phyloP scores from a whole-genome alignment of 2,329 filamentous ascomycete genomes.

The Microdochium bolleyi region DNA sequence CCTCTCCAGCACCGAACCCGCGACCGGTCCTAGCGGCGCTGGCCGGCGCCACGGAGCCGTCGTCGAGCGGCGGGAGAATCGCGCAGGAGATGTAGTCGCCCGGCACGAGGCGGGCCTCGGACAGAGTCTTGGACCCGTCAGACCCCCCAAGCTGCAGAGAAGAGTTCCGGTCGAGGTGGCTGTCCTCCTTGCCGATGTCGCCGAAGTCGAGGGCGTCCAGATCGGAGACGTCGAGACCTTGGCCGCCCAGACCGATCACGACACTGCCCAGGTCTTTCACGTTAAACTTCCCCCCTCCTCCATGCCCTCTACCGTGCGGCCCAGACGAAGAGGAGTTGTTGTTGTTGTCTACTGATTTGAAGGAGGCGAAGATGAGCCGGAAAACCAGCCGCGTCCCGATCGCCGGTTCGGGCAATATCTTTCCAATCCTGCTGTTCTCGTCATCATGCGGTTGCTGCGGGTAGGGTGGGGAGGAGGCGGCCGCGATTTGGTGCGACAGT shows the following conservation, averaged over 20 bases:
- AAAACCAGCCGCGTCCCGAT: slow-evolving; percentile 83
- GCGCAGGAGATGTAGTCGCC: slow-evolving; percentile 85
- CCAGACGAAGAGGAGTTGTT: background rate
- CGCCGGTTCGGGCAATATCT: slow-evolving; percentile 61
- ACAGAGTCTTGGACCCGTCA: slow-evolving; percentile 65
- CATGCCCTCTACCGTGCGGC: too few species aligned
- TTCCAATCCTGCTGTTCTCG: background rate
- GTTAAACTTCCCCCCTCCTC: slow-evolving; percentile 38
- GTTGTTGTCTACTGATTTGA: slow-evolving; percentile 17
- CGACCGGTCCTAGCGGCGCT: slow-evolving; percentile 37
- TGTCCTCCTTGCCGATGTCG: slow-evolving; percentile 13
- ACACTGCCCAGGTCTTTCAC: slow-evolving; percentile 79
- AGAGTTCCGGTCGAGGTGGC: slow-evolving; percentile 14
- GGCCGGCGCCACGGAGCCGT: slow-evolving; percentile 66
- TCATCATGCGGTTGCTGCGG: slow-evolving; percentile 29
- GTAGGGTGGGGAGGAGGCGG: slow-evolving; percentile 36
- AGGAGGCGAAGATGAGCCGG: slow-evolving; percentile 78
- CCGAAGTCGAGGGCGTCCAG: slow-evolving; percentile 27
- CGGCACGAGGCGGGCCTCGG: slow-evolving; percentile 73
- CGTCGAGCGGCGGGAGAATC: slow-evolving; percentile 64
- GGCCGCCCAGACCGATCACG: slow-evolving; percentile 57
- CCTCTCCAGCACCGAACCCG: slow-evolving; percentile 28
- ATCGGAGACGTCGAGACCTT: slow-evolving; percentile 22
- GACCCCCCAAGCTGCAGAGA: slow-evolving; percentile 22
- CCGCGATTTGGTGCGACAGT: slow-evolving; percentile 68